Conservation (phyloP, 208 protist species). For the Acanthamoeba castellanii region DNA sequence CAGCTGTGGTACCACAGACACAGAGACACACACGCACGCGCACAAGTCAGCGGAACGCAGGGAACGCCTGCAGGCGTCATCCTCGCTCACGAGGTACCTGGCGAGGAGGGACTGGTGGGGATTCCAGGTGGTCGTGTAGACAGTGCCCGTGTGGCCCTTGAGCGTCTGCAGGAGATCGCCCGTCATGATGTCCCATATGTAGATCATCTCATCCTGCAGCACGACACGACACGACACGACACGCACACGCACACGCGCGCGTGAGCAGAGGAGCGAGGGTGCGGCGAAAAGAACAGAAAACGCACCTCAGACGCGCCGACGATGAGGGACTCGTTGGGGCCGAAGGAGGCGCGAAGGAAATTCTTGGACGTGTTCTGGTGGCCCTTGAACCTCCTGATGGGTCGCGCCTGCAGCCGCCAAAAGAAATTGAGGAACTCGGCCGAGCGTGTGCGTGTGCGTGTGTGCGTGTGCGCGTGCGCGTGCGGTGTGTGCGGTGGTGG, state of each 20-base stretch:
- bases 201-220: constrained; percentile 87
- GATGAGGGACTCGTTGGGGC: constrained; percentile 83
- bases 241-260: no score
- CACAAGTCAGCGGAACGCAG: no score
- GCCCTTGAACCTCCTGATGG: constrained; percentile 88
- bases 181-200: constrained; percentile 89
- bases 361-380: constrained; percentile 92
- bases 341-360: constrained; percentile 87
- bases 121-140: constrained; percentile 85
- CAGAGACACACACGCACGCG: no score
- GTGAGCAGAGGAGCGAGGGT: no score
- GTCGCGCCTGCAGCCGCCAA: constrained; percentile 68
- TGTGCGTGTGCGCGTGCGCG: neutral
- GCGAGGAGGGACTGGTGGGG: constrained; percentile 81
- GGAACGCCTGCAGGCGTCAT: no score
- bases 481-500: no score
- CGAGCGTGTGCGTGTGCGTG: no score
- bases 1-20: constrained; percentile 42
- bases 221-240: no score
- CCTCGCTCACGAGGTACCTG: no score
- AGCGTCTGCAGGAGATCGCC: constrained; percentile 88
- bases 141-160: constrained; percentile 81
- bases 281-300: neutral
- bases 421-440: neutral
- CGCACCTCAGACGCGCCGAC: constrained; percentile 86